These are phyloP conservation scores for Aspergillus persii DNA, from an alignment of 2,329 filamentous ascomycete genomes.

Conservation along the genomic window DNA sequence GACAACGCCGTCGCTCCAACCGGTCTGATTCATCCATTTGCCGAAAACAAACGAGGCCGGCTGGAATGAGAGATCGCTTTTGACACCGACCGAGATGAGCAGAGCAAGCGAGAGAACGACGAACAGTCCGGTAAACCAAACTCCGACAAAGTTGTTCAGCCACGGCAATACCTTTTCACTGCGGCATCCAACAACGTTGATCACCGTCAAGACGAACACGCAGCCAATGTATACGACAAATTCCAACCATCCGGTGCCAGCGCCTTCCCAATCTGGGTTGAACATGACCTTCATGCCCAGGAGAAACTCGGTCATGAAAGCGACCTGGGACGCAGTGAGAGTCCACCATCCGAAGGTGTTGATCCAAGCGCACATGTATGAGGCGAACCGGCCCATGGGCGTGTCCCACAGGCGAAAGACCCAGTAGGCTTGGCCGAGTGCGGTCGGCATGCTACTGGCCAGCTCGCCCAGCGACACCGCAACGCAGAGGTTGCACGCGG, in stretches of 20 bases:
- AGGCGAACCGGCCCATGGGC: slow-evolving; percentile 48
- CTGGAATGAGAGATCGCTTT: slow-evolving; percentile 47
- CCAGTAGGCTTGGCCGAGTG: slow-evolving; percentile 61
- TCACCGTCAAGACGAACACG: slow-evolving; percentile 47
- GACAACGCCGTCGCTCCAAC: slow-evolving; percentile 56
- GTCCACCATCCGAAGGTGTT: slow-evolving; percentile 62
- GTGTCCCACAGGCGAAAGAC: slow-evolving; percentile 45
- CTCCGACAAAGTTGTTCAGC: slow-evolving; percentile 58
- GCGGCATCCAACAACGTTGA: slow-evolving; percentile 55
- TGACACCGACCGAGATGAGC: slow-evolving; percentile 52
- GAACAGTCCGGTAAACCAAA: slow-evolving; percentile 54
- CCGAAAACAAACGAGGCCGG: slow-evolving; percentile 54
- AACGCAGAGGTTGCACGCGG: slow-evolving; percentile 60
- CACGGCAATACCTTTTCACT: slow-evolving; percentile 48
- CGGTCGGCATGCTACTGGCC: slow-evolving; percentile 61
- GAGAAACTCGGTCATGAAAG: slow-evolving; percentile 59
- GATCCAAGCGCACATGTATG: slow-evolving; percentile 60
- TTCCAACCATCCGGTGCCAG: slow-evolving; percentile 50
- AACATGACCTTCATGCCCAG: slow-evolving; percentile 58
- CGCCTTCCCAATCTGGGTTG: slow-evolving; percentile 47
- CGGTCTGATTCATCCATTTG: slow-evolving; percentile 50
- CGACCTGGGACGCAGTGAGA: slow-evolving; percentile 54
- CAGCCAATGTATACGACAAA: slow-evolving; percentile 57
- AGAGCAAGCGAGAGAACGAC: slow-evolving; percentile 52
- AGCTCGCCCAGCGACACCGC: slow-evolving; percentile 68